A percentile compares a stretch with the other conserved stretches of the same genome.
Evolutionary conservation across 2,329 filamentous ascomycete species (phyloP).

Genomic region (Ilyonectria mors-panacis): DNA sequence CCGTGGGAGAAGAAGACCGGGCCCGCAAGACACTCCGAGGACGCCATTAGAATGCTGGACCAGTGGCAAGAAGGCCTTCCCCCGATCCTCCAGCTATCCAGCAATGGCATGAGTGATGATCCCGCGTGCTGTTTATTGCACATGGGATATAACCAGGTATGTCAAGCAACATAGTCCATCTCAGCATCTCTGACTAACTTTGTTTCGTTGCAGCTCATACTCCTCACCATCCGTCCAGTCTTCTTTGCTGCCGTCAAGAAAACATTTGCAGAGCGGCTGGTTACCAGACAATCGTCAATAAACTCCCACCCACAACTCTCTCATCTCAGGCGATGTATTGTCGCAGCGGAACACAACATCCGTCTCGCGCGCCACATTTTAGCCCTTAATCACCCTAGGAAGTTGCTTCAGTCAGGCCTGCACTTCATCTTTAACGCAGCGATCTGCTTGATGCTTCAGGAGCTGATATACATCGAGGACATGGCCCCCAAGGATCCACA

Average conservation of each 20-base stretch:
- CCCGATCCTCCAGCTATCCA: conserved; percentile 54
- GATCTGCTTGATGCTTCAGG: conserved; percentile 62
- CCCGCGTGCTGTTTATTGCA: conserved; percentile 62
- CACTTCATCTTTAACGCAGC: conserved; percentile 67
- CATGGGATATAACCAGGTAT: conserved; percentile 63
- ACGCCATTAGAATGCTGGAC: conserved; percentile 59
- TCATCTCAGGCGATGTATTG: conserved; percentile 57
- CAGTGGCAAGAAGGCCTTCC: conserved; percentile 59
- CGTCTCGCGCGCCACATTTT: conserved; percentile 59
- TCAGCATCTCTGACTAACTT: neutral
- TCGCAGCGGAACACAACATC: conserved; percentile 63
- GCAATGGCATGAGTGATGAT: conserved; percentile 55
- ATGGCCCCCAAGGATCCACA: conserved; percentile 44
- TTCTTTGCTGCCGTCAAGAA: conserved; percentile 65
- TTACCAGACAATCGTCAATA: conserved; percentile 47
- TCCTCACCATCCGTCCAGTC: conserved; percentile 63
- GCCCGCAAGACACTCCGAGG: conserved; percentile 54
- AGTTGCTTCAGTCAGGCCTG: conserved; percentile 61
- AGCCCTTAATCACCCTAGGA: conserved; percentile 54
- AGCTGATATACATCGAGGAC: conserved; percentile 56
- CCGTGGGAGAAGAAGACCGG: conserved; percentile 47
- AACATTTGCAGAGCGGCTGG: conserved; percentile 59
- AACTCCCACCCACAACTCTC: conserved; percentile 44
- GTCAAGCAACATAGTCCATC: neutral
- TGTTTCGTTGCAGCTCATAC: conserved; percentile 54